A percentile compares a stretch with the other conserved stretches of the same genome.
These are phyloP conservation scores for Trypanosoma mega DNA, from an alignment of 208 protist genomes.

Conservation along the genomic window DNA sequence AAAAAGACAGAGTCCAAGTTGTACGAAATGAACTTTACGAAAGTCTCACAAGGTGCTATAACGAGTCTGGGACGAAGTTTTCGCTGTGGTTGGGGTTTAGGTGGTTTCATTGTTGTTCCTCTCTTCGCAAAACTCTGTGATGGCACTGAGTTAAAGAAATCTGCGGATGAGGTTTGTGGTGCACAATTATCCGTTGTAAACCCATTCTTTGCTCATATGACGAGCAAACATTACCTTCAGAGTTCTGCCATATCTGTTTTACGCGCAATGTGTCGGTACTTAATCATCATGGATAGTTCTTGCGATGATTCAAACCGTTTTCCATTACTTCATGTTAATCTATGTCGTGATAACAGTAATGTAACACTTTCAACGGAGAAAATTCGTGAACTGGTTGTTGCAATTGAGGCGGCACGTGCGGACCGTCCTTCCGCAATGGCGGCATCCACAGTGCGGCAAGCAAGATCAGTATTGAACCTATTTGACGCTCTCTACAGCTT, in stretches of 20 bases:
- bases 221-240: constrained; percentile 43
- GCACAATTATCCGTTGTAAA: constrained; percentile 29
- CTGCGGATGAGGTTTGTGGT: constrained; percentile 62
- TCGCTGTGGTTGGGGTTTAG: constrained; percentile 49
- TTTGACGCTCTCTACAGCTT: constrained; percentile 81
- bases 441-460: constrained; percentile 55
- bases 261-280: constrained; percentile 24
- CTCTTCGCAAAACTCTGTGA: constrained; percentile 72
- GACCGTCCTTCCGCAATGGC: constrained; percentile 34
- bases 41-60: constrained; percentile 34
- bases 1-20: constrained; percentile 27
- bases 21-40: constrained; percentile 32
- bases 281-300: constrained; percentile 7
- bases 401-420: constrained; percentile 32
- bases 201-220: constrained; percentile 62
- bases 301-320: constrained; percentile 14
- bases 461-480: constrained; percentile 50
- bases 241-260: constrained; percentile 56
- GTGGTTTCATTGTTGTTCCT: constrained; percentile 46
- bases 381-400: constrained; percentile 37
- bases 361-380: constrained; percentile 72
- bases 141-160: constrained; percentile 36
- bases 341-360: constrained; percentile 36
- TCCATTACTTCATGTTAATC: constrained; percentile 23
- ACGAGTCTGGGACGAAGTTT: constrained; percentile 57